These are phyloP conservation scores for Aspergillus udagawae DNA, from an alignment of 2,329 filamentous ascomycete species.

Conservation along the genomic window DNA sequence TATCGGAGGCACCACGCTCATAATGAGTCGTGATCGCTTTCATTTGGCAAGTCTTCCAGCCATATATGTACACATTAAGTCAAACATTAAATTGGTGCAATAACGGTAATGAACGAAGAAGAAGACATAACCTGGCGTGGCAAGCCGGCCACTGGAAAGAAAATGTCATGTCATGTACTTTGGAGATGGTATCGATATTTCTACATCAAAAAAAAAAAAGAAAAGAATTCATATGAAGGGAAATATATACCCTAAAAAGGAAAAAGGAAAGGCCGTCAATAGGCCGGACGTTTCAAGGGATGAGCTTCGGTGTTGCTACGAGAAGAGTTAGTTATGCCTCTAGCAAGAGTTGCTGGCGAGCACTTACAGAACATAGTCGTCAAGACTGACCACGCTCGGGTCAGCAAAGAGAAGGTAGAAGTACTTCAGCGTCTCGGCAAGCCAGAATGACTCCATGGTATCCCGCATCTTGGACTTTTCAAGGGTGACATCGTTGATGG, in stretches of 20 bases:
- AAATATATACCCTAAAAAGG: not conserved
- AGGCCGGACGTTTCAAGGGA: constrained; percentile 21
- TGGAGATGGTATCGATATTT: constrained; percentile 9
- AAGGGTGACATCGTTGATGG: constrained; percentile 62
- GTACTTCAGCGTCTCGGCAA: constrained; percentile 50
- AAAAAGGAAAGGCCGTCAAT: constrained; percentile 2
- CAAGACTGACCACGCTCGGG: constrained; percentile 40
- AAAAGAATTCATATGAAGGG: not conserved
- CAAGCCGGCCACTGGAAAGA: not conserved
- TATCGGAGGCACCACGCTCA: not conserved
- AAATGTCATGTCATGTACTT: constrained; percentile 1
- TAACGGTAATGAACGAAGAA: not conserved
- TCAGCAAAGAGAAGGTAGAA: constrained; percentile 47
- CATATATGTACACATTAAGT: not conserved
- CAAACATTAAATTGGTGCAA: not conserved
- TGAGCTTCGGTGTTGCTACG: constrained; percentile 23
- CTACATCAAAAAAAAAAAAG: constrained; percentile 6
- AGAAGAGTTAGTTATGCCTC: constrained; percentile 1
- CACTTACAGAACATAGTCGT: constrained; percentile 46
- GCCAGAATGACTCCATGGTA: constrained; percentile 73
- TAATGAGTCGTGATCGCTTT: not conserved
- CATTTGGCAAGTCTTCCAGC: not conserved
- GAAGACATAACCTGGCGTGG: not conserved
- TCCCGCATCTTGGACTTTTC: constrained; percentile 46
- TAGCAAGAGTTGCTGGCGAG: not conserved